Evolutionary conservation across 495 filamentous ascomycete species (phyloP).

Genomic region (Podospora pseudocomata): DNA sequence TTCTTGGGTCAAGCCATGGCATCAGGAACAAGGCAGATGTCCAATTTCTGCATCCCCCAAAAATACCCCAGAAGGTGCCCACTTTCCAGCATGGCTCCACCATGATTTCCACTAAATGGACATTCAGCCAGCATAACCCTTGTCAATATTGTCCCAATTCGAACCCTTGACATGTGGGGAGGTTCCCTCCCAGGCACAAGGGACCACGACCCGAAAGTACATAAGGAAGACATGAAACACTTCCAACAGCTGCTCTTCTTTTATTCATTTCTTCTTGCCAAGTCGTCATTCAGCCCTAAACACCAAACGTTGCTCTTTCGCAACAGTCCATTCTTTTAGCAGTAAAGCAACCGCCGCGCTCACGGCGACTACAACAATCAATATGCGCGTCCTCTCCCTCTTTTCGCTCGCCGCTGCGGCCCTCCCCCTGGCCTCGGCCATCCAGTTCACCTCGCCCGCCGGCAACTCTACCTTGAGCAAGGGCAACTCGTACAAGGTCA

Average conservation of each 20-base stretch:
- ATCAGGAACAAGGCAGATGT: not conserved
- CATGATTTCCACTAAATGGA: not conserved
- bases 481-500: slow-evolving; percentile 35
- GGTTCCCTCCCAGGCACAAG: not conserved
- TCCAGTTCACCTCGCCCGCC: slow-evolving; percentile 26
- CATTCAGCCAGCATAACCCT: not conserved
- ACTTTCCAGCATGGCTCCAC: not conserved
- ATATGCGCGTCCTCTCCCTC: slow-evolving; percentile 28
- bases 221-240: slow-evolving; percentile 5
- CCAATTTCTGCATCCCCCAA: not conserved
- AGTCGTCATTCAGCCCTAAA: not conserved
- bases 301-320: slow-evolving; percentile 8
- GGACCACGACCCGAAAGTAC: not conserved
- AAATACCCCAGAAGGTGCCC: not conserved
- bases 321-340: slow-evolving; percentile 22
- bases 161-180: not conserved
- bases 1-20: not conserved
- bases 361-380: slow-evolving; percentile 13
- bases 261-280: not conserved
- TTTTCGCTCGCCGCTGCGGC: slow-evolving; percentile 26
- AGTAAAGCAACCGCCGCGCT: slow-evolving; percentile 12
- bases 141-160: not conserved
- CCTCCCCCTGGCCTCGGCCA: slow-evolving; percentile 31
- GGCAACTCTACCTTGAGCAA: slow-evolving; percentile 37
- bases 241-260: not conserved